Evolutionary conservation across 306 rosid species (phyloP), one percentile per base, ranked within the genome.

Genomic region (Cajanus cajan): DNA sequence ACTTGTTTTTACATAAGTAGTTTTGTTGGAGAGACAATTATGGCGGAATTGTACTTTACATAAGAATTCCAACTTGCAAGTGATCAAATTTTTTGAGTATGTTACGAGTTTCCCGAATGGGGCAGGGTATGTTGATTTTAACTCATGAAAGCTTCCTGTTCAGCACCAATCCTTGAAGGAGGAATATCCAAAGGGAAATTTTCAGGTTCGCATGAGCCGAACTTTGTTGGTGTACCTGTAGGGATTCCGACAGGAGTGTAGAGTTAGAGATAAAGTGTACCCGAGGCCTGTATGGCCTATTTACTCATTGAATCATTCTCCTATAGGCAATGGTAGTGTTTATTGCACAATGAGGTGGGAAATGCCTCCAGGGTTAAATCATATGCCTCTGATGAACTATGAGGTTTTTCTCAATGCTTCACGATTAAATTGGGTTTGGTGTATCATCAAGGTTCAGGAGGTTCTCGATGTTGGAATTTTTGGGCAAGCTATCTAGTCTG

Each of bases 21-120:
- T 48, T 75, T 76, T 71, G 25, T 57, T 31, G 22, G 73, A 70
- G 52, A 41, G 44, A 51, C 74, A 57, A 39, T 47, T 65, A 51
- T 86, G 72, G 43, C 15, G 5, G 67, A 66, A 64, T 79, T 74
- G 6, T 54, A 76, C 74, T 70, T 70, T 31, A 31, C 51, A 41
- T 9, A 41, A 44, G 48, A 37, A 78, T 48, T 82, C n/a, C 37
- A 13, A 82, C 50, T 66, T 65, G 77, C 67, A 37, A 64, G 64
- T 24, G 39, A 43, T 85, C 41, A 44, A 47, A 48, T 59, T 68
- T 85, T 61, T 77, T 2, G 68, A 68, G 54, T 70, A 34, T 10
- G 28, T 52, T 52, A n/a, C 45, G 62, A 47, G 72, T 36, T 76
- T 48, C 34, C 68, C 55, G 9, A 40, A 24, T 47, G 16, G 45